A percentile compares a stretch with the other conserved stretches of the same genome.
phyloP scores from a whole-genome alignment of 371 early-diverging fungal species.

The Cokeromyces recurvatus region DNA sequence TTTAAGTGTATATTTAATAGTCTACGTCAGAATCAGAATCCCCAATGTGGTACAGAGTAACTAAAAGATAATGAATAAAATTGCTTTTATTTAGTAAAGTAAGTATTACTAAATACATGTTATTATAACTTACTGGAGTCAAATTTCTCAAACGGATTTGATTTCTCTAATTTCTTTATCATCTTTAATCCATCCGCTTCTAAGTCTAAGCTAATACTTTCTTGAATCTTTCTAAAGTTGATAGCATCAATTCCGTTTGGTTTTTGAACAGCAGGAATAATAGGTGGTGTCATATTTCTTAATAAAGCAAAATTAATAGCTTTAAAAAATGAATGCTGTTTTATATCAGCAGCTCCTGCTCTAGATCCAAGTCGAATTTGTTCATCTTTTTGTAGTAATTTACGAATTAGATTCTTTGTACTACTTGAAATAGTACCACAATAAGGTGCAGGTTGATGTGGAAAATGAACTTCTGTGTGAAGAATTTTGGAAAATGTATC shows the following conservation, averaged over 20 bases:
- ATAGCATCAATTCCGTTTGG: slow-evolving; percentile 60
- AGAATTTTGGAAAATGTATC: slow-evolving; percentile 83
- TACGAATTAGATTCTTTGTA: slow-evolving; percentile 75
- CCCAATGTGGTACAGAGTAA: slow-evolving; percentile 63
- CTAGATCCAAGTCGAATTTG: slow-evolving; percentile 78
- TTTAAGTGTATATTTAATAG: too few species aligned
- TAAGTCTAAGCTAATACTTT: slow-evolving; percentile 62
- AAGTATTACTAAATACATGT: slow-evolving; percentile 1
- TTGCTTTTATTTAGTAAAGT: not conserved
- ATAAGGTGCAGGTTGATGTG: slow-evolving; percentile 49
- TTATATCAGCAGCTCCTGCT: slow-evolving; percentile 93
- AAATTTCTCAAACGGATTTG: slow-evolving; percentile 68
- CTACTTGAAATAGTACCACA: slow-evolving; percentile 27
- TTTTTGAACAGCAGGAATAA: slow-evolving; percentile 66
- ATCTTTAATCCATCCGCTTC: slow-evolving; percentile 38
- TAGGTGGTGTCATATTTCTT: slow-evolving; percentile 84
- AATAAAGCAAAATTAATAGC: slow-evolving; percentile 90
- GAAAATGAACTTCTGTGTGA: slow-evolving; percentile 72
- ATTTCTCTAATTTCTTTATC: slow-evolving; percentile 8
- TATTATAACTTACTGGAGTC: slow-evolving; percentile 51
- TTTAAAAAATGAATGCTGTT: slow-evolving; percentile 91
- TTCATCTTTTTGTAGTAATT: slow-evolving; percentile 87
- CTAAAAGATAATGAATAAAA: slow-evolving; percentile 19
- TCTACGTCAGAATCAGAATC: slow-evolving; percentile 49
- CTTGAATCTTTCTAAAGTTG: slow-evolving; percentile 67